Conservation (phyloP, 2,329 filamentous ascomycete species). For the Zymoseptoria crescenta region DNA sequence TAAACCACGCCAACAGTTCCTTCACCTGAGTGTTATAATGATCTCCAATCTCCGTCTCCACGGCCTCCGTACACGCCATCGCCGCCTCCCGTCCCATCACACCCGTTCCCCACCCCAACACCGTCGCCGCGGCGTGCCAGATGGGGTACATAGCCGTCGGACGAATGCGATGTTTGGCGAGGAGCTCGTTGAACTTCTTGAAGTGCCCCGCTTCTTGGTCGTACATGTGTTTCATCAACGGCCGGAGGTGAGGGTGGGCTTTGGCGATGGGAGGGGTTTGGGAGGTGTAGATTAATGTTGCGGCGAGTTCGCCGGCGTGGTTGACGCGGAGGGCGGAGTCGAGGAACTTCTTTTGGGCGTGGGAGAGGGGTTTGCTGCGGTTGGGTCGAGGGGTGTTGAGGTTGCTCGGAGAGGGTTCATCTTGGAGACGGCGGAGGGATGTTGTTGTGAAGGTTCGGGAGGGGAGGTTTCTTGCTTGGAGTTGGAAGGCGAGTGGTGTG, state of each 20-base stretch:
- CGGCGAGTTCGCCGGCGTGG: constrained; percentile 94
- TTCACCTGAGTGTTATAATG: constrained; percentile 94
- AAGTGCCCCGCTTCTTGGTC: constrained; percentile 90
- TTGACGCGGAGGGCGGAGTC: constrained; percentile 84
- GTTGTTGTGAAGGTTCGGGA: constrained; percentile 16
- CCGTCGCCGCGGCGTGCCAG: constrained; percentile 73
- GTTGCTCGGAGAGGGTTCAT: constrained; percentile 15
- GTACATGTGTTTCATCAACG: constrained; percentile 96
- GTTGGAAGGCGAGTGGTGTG: constrained; percentile 25
- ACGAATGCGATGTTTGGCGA: constrained; percentile 80
- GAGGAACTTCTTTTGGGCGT: constrained; percentile 63
- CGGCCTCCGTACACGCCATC: constrained; percentile 97
- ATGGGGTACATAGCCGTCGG: constrained; percentile 88
- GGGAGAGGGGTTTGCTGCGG: constrained; percentile 16
- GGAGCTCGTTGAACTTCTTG: constrained; percentile 70
- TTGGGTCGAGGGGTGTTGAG: constrained; percentile 12
- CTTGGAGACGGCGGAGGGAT: constrained; percentile 9
- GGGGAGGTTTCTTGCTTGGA: constrained; percentile 15
- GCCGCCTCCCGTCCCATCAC: constrained; percentile 85
- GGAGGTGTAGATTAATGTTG: constrained; percentile 84
- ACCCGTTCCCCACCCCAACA: constrained; percentile 82
- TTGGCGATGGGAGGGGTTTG: constrained; percentile 76
- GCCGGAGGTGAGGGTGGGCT: constrained; percentile 77
- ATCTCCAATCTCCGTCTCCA: constrained; percentile 93
- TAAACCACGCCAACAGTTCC: constrained; percentile 70